Evolutionary conservation across 148 eudicot species (phyloP).

Genomic region (Rhododendron williamsianum): DNA sequence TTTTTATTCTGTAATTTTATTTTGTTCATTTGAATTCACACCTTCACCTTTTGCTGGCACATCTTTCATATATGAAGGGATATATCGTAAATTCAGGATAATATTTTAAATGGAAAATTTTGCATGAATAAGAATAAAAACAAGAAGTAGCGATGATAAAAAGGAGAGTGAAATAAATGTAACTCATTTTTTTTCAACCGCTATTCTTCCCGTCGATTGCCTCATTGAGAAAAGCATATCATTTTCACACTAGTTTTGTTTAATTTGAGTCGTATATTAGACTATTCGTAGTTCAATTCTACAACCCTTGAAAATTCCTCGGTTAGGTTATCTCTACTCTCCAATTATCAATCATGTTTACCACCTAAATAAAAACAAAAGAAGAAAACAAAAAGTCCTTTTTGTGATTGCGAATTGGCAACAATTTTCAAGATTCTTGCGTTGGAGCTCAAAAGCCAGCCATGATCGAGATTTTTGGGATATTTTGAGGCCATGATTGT

Average conservation of each 20-base stretch:
- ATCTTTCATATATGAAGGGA: not conserved
- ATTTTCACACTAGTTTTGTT: not conserved
- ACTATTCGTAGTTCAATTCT: not conserved
- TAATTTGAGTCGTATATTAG: not conserved
- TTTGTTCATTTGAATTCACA: not conserved
- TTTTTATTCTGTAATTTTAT: not conserved
- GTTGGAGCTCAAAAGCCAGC: not conserved
- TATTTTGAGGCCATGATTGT: not conserved
- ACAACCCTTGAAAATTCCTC: too few relatives aligned
- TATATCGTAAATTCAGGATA: not conserved
- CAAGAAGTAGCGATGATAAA: not conserved
- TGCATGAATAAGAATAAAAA: not conserved
- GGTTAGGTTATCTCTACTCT: not conserved
- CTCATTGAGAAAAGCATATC: not conserved
- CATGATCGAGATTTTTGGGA: not conserved
- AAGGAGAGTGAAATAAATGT: not conserved
- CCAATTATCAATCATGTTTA: not conserved
- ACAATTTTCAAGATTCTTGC: constrained; percentile 9
- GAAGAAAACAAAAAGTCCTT: not conserved
- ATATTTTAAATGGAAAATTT: not conserved
- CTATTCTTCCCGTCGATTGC: not conserved
- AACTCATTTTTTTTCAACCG: too few relatives aligned
- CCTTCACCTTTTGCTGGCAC: not conserved
- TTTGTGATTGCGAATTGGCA: not conserved
- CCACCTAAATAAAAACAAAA: not conserved